Percentiles rank a stretch among this genome's conserved stretches.
phyloP scores from a whole-genome alignment of 2,329 filamentous ascomycete species.

The Sporothrix dimorphospora region DNA sequence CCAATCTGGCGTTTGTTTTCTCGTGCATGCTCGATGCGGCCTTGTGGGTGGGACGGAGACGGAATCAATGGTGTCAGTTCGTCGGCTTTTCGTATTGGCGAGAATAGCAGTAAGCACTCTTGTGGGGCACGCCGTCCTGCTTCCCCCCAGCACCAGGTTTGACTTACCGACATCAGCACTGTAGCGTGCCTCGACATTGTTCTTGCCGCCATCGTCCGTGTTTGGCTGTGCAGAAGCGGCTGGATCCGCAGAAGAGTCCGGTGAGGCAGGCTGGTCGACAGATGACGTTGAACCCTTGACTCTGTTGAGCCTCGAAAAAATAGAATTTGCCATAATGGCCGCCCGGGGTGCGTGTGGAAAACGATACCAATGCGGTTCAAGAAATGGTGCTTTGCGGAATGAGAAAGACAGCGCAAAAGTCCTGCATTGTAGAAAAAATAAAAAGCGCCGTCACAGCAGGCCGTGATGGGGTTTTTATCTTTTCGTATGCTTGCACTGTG shows the following conservation, averaged over 20 bases:
- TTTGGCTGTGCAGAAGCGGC: neutral
- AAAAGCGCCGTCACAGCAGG: neutral
- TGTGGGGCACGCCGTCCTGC: neutral
- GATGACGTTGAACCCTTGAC: neutral
- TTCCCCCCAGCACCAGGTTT: neutral
- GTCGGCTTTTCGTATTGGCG: neutral
- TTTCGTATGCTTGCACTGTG: neutral
- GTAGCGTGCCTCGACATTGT: neutral
- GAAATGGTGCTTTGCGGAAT: neutral
- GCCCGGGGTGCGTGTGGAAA: neutral
- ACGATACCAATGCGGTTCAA: neutral
- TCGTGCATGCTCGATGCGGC: constrained; percentile 45
- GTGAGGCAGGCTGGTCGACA: neutral
- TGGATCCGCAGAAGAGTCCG: neutral
- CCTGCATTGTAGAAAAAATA: neutral
- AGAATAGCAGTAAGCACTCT: neutral
- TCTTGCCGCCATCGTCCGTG: neutral
- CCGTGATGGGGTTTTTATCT: neutral
- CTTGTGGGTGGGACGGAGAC: constrained; percentile 29
- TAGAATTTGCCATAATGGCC: neutral
- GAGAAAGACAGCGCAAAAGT: neutral
- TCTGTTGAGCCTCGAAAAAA: neutral
- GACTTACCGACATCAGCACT: constrained; percentile 7
- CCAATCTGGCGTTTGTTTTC: constrained; percentile 60
- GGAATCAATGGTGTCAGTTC: constrained; percentile 7